Percentiles rank a stretch among this genome's conserved stretches.
Evolutionary conservation across 2,329 filamentous ascomycete genomes (phyloP).

Genomic region (Penicillium sp.): DNA sequence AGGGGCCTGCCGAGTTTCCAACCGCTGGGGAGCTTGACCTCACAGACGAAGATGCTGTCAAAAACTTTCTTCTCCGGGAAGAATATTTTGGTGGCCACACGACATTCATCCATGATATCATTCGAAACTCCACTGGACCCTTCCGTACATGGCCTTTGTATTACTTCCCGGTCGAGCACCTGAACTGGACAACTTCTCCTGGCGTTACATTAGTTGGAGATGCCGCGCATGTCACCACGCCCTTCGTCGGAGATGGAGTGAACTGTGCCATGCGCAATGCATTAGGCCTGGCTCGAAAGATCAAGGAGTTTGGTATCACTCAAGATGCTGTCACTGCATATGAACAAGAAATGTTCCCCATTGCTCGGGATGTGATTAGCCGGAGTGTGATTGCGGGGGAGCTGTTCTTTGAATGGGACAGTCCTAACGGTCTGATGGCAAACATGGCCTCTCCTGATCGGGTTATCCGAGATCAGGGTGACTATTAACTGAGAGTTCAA

Average conservation of each 20-base stretch:
- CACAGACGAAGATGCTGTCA: too few species aligned
- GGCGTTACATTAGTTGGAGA: constrained; percentile 27
- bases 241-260: constrained; percentile 24
- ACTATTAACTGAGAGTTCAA: too few species aligned
- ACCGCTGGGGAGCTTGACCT: too few species aligned
- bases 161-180: constrained; percentile 17
- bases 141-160: constrained; percentile 23
- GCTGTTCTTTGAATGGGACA: too few species aligned
- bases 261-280: constrained; percentile 27
- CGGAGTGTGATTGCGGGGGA: neutral
- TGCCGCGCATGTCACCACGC: constrained; percentile 20
- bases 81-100: too few species aligned
- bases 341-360: constrained; percentile 23
- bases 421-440: too few species aligned
- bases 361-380: constrained; percentile 14
- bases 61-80: too few species aligned
- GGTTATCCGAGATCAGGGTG: too few species aligned
- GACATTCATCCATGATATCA: too few species aligned
- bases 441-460: too few species aligned
- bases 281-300: constrained; percentile 18
- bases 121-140: constrained; percentile 18
- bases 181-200: constrained; percentile 20
- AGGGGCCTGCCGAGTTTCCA: constrained; percentile 7
- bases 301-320: constrained; percentile 18
- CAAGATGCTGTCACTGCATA: constrained; percentile 19